Evolutionary conservation across 2,329 filamentous ascomycete species (phyloP).

Genomic region (Alternaria triticimaculans): DNA sequence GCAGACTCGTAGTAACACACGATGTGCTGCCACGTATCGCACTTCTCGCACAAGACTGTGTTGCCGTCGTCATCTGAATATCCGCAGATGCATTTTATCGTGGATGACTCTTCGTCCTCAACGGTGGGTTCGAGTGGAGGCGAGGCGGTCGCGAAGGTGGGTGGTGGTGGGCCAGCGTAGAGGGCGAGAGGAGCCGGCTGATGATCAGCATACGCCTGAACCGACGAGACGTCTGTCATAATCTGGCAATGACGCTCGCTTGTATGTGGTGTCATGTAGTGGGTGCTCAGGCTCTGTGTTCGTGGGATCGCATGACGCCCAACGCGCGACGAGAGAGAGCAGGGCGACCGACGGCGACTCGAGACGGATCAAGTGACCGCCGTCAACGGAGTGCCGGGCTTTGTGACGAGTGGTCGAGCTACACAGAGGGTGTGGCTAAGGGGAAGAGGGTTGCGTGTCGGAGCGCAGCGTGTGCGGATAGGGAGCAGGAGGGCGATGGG

Average conservation of each 20-base stretch:
- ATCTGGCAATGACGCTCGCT: slow-evolving; percentile 42
- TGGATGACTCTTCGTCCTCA: slow-evolving; percentile 80
- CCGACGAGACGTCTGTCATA: slow-evolving; percentile 53
- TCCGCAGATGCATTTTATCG: slow-evolving; percentile 97
- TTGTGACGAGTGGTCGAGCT: slow-evolving; percentile 13
- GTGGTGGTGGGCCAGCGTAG: slow-evolving; percentile 35
- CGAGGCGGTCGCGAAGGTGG: slow-evolving; percentile 46
- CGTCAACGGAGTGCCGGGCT: slow-evolving; percentile 21
- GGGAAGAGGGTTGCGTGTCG: slow-evolving; percentile 38
- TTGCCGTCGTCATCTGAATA: slow-evolving; percentile 95
- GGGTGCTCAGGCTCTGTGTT: slow-evolving; percentile 46
- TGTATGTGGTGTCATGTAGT: slow-evolving; percentile 30
- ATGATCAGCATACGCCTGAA: slow-evolving; percentile 52
- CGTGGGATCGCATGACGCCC: slow-evolving; percentile 53
- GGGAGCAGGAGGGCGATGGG: slow-evolving; percentile 25
- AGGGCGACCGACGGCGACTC: slow-evolving; percentile 32
- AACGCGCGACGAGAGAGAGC: slow-evolving; percentile 41
- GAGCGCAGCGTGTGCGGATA: slow-evolving; percentile 29
- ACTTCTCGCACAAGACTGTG: slow-evolving; percentile 94
- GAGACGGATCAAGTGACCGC: slow-evolving; percentile 32
- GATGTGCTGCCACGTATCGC: slow-evolving; percentile 98
- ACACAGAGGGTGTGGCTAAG: slow-evolving; percentile 19
- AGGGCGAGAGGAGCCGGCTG: slow-evolving; percentile 49
- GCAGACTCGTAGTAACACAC: slow-evolving; percentile 89
- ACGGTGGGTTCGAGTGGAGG: slow-evolving; percentile 52